Base-by-base conservation (phyloP, 441 rosid species). In the Populus hybrid region DNA sequence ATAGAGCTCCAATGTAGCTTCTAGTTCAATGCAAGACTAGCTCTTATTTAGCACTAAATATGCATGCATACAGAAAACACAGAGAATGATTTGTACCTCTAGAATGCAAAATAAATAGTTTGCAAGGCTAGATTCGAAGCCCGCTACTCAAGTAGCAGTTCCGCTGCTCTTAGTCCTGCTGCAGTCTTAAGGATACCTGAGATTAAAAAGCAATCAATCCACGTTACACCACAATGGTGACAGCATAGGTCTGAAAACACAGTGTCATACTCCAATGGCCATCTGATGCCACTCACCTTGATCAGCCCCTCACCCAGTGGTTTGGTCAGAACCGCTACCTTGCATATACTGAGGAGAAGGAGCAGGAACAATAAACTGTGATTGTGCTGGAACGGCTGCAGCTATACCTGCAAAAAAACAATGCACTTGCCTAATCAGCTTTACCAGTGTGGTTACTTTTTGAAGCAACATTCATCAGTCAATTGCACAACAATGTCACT, bases 121-220 rank as follows among this genome's bases (percentile, higher is more conserved):
- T 85, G 93, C 95, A 88, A 89, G 97, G 95, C 91, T 90, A 92
- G 89, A 91, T 87, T 80, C 79, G 89, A 90, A 91, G 92, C 90
- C 87, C 86, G 91, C 94, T 88, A 88, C 94, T 88, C 84, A 79
- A 80, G 91, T 90, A 91, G 97, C 94, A 89, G 89, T 84, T 85
- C 91, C 86, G 82, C 91, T 89, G 93, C 88, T 87, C 89, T 86
- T 89, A 86, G 89, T 85, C 91, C 88, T 88, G 91, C 94, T 83
- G 92, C 92, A 86, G 86, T 88, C 98, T 77, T 86, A 89, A 81
- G 92, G 90, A 89, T 84, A 89, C 87, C 97, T 87, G 87, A 73
- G 80, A 77, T 53, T 67, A 9, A 34, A 18, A 70, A 61, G 50
- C 21, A 38, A 42, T 53, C 30, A n/a, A 9, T 21, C 70, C 78